Percentiles rank a stretch among this genome's conserved stretches.
phyloP scores from a whole-genome alignment of 257 asterid species.

The Salvia hispanica region DNA sequence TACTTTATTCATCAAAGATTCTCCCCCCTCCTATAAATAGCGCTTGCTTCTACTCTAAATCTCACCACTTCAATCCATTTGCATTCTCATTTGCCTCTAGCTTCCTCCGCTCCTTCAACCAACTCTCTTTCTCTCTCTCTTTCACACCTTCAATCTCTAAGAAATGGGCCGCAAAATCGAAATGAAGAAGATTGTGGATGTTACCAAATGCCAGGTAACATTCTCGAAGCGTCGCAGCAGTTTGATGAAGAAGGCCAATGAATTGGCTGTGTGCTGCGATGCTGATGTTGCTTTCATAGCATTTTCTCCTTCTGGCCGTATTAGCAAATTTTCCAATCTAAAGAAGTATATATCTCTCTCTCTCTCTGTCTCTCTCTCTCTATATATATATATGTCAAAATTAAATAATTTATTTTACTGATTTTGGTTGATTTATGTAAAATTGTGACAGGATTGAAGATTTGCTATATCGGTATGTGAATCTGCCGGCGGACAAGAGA shows the following conservation, averaged over 20 bases:
- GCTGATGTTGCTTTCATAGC: conserved; percentile 55
- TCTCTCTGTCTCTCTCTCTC: not conserved
- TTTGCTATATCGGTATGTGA: conserved; percentile 44
- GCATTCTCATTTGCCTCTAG: no score
- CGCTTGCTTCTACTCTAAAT: no score
- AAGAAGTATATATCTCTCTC: conserved; percentile 31
- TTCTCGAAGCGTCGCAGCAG: conserved; percentile 63
- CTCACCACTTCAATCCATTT: no score
- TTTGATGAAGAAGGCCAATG: conserved; percentile 53
- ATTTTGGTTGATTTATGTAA: not conserved
- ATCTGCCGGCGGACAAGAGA: conserved; percentile 49
- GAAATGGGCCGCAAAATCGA: conserved; percentile 63
- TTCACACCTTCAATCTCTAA: no score
- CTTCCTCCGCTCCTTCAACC: no score
- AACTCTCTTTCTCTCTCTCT: no score
- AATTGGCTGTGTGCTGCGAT: conserved; percentile 47
- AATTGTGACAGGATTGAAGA: conserved; percentile 48
- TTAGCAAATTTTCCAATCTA: conserved; percentile 49
- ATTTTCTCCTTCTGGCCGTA: conserved; percentile 58
- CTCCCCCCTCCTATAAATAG: no score
- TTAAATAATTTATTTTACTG: no score
- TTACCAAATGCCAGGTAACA: conserved; percentile 60
- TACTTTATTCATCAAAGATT: no score
- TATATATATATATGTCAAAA: no score
- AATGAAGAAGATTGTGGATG: conserved; percentile 54